Evolutionary conservation across 1,284 basidiomycete genomes (phyloP).

Genomic region (Trichosporon faecale): DNA sequence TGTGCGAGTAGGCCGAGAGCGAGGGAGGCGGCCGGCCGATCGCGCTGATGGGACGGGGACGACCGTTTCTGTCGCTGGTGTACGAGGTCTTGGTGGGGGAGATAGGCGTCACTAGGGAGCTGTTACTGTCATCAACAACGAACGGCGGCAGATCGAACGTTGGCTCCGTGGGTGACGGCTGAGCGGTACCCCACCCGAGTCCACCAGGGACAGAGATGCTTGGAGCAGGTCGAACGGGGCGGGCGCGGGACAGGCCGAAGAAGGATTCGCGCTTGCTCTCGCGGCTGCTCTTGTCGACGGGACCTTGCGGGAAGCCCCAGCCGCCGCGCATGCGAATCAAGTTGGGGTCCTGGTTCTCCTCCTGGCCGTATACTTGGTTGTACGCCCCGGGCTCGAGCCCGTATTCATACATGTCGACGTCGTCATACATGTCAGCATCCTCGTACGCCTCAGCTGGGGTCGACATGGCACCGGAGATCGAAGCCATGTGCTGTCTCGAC

Average conservation of each 20-base stretch:
- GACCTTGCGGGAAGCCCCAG: constrained; percentile 42
- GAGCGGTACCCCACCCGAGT: constrained; percentile 5
- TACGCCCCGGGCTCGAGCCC: neutral
- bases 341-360: constrained; percentile 29
- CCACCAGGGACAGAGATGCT: constrained; percentile 11
- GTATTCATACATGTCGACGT: constrained; percentile 18
- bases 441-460: constrained; percentile 19
- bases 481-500: constrained; percentile 17
- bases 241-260: constrained; percentile 41
- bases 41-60: neutral
- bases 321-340: constrained; percentile 32
- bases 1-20: neutral
- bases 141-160: constrained; percentile 28
- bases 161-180: constrained; percentile 7
- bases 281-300: constrained; percentile 18
- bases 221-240: constrained; percentile 21
- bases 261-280: constrained; percentile 44
- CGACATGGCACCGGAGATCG: neutral
- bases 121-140: constrained; percentile 25
- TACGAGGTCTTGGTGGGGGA: constrained; percentile 10
- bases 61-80: neutral
- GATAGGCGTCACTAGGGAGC: constrained; percentile 22
- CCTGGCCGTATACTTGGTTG: neutral
- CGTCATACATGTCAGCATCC: constrained; percentile 20
- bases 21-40: neutral